Conservation (phyloP, 2,329 filamentous ascomycete genomes). For the Talaromyces sp. region DNA sequence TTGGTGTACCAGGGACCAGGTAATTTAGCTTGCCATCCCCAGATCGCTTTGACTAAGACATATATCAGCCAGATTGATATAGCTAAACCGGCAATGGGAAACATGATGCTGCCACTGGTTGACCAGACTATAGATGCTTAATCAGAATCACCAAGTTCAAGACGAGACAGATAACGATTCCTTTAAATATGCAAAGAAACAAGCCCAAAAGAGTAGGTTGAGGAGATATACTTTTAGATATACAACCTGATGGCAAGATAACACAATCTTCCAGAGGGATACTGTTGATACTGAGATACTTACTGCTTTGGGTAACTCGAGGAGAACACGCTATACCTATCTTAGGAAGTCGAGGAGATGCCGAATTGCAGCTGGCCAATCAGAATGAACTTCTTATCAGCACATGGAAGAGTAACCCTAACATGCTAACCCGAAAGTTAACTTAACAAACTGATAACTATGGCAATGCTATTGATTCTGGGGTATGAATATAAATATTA, state of each 20-base stretch:
- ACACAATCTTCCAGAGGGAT: neutral
- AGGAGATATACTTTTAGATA: neutral
- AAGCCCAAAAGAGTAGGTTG: neutral
- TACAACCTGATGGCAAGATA: neutral
- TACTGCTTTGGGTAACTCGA: neutral
- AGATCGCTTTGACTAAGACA: neutral
- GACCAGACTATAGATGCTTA: neutral
- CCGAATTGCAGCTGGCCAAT: constrained; percentile 1
- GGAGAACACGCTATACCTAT: neutral
- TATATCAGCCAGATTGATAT: neutral
- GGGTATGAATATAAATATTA: neutral
- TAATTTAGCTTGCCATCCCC: constrained; percentile 16
- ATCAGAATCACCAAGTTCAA: neutral
- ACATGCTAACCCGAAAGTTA: neutral
- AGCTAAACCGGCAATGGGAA: neutral
- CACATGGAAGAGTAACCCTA: neutral
- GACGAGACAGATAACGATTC: constrained; percentile 1
- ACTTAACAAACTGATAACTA: too few relatives aligned
- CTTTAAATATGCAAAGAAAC: neutral
- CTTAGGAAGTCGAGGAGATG: constrained; percentile 1
- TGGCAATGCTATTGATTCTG: neutral
- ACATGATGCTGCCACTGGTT: neutral
- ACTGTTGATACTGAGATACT: neutral
- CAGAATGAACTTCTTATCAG: constrained; percentile 2
- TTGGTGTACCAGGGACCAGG: constrained; percentile 29